phyloP scores from a whole-genome alignment of 208 protist genomes.

The Leishmania braziliensis region DNA sequence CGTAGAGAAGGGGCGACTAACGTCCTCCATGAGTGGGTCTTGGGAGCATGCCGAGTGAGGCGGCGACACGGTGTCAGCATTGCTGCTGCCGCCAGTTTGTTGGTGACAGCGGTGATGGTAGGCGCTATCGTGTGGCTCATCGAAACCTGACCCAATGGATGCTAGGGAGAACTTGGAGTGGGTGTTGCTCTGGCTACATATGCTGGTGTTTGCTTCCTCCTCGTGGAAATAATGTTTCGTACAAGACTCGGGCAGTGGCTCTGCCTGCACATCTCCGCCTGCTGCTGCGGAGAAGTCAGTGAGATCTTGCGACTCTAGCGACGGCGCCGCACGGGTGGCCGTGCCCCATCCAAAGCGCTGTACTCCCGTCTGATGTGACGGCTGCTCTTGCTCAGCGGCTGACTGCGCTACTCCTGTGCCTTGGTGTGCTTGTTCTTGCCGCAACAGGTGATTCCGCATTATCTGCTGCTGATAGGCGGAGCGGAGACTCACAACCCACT shows the following conservation, averaged over 20 bases:
- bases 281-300: background rate
- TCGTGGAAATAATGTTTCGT: background rate
- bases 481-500: slow-evolving; percentile 17
- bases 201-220: background rate
- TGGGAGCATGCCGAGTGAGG: background rate
- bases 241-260: background rate
- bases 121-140: slow-evolving; percentile 3
- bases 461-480: slow-evolving; percentile 21
- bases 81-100: background rate
- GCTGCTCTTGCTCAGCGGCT: slow-evolving; percentile 11
- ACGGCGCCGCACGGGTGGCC: background rate
- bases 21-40: background rate
- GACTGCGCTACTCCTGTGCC: background rate
- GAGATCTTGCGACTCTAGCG: background rate
- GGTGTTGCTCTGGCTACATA: background rate
- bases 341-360: background rate
- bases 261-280: background rate
- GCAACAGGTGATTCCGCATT: slow-evolving; percentile 19
- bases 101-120: background rate
- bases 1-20: background rate
- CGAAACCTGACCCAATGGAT: background rate
- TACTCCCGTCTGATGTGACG: background rate
- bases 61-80: background rate
- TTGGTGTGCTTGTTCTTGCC: slow-evolving; percentile 22
- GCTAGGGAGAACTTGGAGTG: background rate